These are phyloP conservation scores for Exophiala viscosa DNA, from an alignment of 2,329 filamentous ascomycete species.

Conservation along the genomic window DNA sequence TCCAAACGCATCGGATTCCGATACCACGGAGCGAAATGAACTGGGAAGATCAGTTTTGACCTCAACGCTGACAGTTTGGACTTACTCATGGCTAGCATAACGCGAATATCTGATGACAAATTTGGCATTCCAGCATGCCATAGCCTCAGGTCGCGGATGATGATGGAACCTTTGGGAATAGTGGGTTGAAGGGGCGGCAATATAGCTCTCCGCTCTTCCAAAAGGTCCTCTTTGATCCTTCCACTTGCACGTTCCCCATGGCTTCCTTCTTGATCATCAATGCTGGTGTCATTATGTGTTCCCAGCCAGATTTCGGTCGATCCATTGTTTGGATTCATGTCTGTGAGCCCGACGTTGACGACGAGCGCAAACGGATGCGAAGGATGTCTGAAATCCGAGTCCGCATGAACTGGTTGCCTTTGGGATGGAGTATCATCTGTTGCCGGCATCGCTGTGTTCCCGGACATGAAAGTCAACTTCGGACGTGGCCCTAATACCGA, in stretches of 20 bases:
- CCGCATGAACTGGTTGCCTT: slow-evolving; percentile 56
- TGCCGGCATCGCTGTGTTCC: slow-evolving; percentile 56
- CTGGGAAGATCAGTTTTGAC: slow-evolving; percentile 25
- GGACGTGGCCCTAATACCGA: slow-evolving; percentile 54
- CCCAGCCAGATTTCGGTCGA: slow-evolving; percentile 60
- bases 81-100: slow-evolving; percentile 43
- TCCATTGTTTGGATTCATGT: slow-evolving; percentile 52
- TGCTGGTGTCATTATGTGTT: slow-evolving; percentile 42
- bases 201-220: slow-evolving; percentile 32
- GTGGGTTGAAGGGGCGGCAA: slow-evolving; percentile 38
- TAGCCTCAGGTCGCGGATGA: slow-evolving; percentile 47
- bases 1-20: slow-evolving; percentile 57
- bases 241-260: slow-evolving; percentile 54
- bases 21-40: slow-evolving; percentile 43
- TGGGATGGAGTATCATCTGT: slow-evolving; percentile 38
- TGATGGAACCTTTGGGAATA: slow-evolving; percentile 45
- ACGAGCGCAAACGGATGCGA: slow-evolving; percentile 54
- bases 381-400: slow-evolving; percentile 58
- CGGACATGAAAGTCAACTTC: slow-evolving; percentile 57
- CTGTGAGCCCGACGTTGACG: slow-evolving; percentile 52
- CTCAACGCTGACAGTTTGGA: not conserved
- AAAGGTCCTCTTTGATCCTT: slow-evolving; percentile 41
- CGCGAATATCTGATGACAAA: slow-evolving; percentile 37
- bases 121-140: slow-evolving; percentile 54
- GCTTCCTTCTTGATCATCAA: slow-evolving; percentile 46